Evolutionary conservation across 257 asterid species (phyloP).

Genomic region (Penstemon newberryi): DNA sequence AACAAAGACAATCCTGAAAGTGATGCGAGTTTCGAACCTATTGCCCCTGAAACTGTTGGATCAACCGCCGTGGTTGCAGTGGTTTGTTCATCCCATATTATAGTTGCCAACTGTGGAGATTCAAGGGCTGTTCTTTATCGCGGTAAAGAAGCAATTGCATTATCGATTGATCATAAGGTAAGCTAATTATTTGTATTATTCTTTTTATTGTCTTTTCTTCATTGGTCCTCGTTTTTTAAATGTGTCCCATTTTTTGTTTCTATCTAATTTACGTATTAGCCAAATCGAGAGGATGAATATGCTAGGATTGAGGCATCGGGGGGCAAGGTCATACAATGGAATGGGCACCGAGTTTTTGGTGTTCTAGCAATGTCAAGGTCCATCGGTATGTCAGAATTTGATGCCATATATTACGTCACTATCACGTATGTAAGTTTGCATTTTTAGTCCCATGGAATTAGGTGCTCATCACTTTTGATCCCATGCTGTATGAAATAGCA

Average conservation of each 20-base stretch:
- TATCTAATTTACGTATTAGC: conserved; percentile 40
- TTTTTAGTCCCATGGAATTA: too few species aligned
- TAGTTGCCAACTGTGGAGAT: conserved; percentile 86
- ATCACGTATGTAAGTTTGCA: too few species aligned
- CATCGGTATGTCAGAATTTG: conserved; percentile 54
- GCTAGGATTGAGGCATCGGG: conserved; percentile 89
- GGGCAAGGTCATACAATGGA: conserved; percentile 90
- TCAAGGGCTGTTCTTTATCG: conserved; percentile 87
- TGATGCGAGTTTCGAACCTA: conserved; percentile 40
- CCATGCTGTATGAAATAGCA: too few species aligned
- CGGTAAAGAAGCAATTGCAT: conserved; percentile 74
- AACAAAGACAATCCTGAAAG: conserved; percentile 31
- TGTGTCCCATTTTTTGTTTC: neutral
- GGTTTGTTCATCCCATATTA: conserved; percentile 71
- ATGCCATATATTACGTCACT: conserved; percentile 7
- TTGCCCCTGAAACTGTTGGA: conserved; percentile 80
- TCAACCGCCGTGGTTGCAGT: conserved; percentile 86
- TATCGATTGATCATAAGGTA: conserved; percentile 79
- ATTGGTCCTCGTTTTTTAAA: neutral
- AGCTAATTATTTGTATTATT: neutral
- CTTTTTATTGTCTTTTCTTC: conserved; percentile 2
- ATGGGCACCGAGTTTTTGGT: conserved; percentile 89
- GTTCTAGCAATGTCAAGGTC: conserved; percentile 95
- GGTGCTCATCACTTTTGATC: too few species aligned
- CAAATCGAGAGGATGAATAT: conserved; percentile 77